A percentile compares a stretch with the other conserved stretches of the same genome.
Conservation (phyloP, 192 early-diverging fungal genomes). For the Anaeromyces robustus region DNA sequence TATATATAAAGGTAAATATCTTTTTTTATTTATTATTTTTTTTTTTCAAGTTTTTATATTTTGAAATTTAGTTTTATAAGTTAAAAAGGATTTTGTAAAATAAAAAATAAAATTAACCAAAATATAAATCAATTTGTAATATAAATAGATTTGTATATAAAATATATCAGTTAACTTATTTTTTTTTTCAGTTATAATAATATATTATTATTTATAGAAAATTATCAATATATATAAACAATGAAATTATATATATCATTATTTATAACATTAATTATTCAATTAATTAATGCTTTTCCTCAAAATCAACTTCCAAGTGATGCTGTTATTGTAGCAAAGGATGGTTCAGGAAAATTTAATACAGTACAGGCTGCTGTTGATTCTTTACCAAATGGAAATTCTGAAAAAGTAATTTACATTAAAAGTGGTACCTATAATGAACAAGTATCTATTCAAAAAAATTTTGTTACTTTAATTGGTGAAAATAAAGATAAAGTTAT, state of each 20-base stretch:
- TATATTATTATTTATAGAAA: too few relatives aligned
- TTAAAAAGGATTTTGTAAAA: too few relatives aligned
- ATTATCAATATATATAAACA: too few relatives aligned
- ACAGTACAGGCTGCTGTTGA: background rate
- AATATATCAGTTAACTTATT: too few relatives aligned
- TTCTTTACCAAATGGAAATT: background rate
- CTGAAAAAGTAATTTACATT: constrained; percentile 3
- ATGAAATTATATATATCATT: background rate
- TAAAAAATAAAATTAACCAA: too few relatives aligned
- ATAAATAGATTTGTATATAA: too few relatives aligned
- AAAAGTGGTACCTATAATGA: constrained; percentile 1
- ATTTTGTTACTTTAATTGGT: background rate
- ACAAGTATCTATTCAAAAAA: constrained; percentile 1
- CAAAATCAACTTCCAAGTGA: background rate
- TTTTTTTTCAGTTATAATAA: too few relatives aligned
- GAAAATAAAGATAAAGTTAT: background rate
- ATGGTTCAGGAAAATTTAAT: constrained; percentile 2
- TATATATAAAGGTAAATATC: too few relatives aligned
- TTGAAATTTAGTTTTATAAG: too few relatives aligned
- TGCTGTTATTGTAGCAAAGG: background rate
- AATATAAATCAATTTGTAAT: too few relatives aligned
- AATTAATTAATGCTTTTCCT: background rate
- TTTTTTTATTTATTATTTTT: too few relatives aligned
- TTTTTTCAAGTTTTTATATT: too few relatives aligned
- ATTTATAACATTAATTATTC: background rate